Evolutionary conservation across 371 early-diverging fungal genomes (phyloP), one percentile per base, ranked within the genome.

Genomic region (Mortierella polycephala): DNA sequence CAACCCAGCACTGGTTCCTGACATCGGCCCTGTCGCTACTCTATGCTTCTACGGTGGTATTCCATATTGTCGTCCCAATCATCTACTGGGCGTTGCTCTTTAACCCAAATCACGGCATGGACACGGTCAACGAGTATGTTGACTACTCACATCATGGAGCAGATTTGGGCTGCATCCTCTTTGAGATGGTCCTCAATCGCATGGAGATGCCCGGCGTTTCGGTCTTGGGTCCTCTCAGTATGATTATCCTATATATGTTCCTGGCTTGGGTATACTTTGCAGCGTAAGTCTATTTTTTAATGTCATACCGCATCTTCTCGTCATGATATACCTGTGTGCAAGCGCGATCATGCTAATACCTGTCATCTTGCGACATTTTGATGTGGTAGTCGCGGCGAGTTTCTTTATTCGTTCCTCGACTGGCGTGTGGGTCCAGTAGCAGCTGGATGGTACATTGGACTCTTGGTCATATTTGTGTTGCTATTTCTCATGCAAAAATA

Each of bases 231-330:
- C 79, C 79, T 0, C n/a, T 79, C 39, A 30, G 40, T 45, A 72
- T 79, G 73, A 72, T 79, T 46, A 72, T 79, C 50, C 56, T 79
- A 13, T 79, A 79, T 66, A 79, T 79, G 79, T 72, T 79, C 67
- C 64, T 79, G 20, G 79, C 73, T 7, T 79, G 79, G 79, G 79
- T 79, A 0, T 79, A 79, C 55, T 79, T 65, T 62, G 68, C 79
- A 20, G 79, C 69, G 79, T 79, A 72, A 65, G 79, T 45, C 7
- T 42, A 7, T 40, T 56, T 21, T 12, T 7, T 59, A 23, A 45
- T 45, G 42, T 23, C 13, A 44, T 66, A 30, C 4, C 30, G 30
- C 30, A 30, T 30, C 30, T 30, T 30, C 30, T 30, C 30, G 30
- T 30, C 30, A 30, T 30, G 30, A 30, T 30, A 30, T 30, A 30